Evolutionary conservation across 2,329 filamentous ascomycete genomes (phyloP).

Genomic region (Scolecobasidium constrictum): DNA sequence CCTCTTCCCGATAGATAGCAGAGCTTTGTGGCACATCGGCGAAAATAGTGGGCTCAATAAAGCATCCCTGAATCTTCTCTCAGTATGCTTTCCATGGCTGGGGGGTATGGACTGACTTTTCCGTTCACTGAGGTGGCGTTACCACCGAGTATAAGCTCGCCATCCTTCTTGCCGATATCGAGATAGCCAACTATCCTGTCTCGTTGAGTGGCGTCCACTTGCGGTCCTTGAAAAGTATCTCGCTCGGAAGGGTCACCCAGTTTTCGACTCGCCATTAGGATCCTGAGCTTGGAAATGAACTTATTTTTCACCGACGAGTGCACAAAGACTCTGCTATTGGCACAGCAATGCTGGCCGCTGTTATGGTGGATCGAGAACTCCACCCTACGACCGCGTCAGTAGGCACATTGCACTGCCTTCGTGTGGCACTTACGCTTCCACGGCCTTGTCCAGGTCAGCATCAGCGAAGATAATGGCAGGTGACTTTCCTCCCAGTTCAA

Average conservation of each 20-base stretch:
- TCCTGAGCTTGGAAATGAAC: conserved; percentile 19
- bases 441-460: conserved; percentile 24
- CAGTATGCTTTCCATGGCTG: conserved; percentile 47
- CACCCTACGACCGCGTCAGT: too few species aligned
- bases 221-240: conserved; percentile 10
- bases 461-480: conserved; percentile 32
- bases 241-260: conserved; percentile 12
- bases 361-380: conserved; percentile 9
- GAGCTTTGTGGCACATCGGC: conserved; percentile 13
- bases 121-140: conserved; percentile 19
- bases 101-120: conserved; percentile 40
- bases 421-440: too few species aligned
- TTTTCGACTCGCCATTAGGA: conserved; percentile 14
- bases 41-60: conserved; percentile 17
- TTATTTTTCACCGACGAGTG: conserved; percentile 16
- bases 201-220: conserved; percentile 14
- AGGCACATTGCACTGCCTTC: too few species aligned
- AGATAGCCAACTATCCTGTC: conserved; percentile 20
- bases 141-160: conserved; percentile 11
- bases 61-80: too few species aligned
- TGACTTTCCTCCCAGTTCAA: conserved; percentile 35
- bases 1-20: conserved; percentile 16
- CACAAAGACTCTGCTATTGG: conserved; percentile 19
- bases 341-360: conserved; percentile 15
- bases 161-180: conserved; percentile 10